A percentile compares a stretch with the other conserved stretches of the same genome.
phyloP scores from a whole-genome alignment of 2,329 filamentous ascomycete genomes.

The Aspergillus hortae region DNA sequence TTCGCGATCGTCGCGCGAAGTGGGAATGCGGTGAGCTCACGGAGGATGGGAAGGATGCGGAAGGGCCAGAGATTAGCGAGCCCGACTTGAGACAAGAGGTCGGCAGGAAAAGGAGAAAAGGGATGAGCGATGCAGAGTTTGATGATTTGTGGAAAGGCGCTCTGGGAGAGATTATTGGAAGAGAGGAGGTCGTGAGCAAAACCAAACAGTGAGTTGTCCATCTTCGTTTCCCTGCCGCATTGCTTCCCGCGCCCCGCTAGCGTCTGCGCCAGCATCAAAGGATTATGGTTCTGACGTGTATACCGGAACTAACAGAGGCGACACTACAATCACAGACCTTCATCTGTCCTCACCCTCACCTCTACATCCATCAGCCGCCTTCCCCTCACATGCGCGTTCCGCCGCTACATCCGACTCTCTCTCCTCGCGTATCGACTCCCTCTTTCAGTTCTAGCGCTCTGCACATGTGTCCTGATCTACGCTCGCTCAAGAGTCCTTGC shows the following conservation, averaged over 20 bases:
- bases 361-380: constrained; percentile 88
- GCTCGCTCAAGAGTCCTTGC: constrained; percentile 61
- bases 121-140: constrained; percentile 83
- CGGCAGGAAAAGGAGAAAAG: constrained; percentile 71
- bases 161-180: constrained; percentile 48
- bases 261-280: constrained; percentile 11
- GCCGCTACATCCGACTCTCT: constrained; percentile 46
- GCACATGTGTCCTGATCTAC: constrained; percentile 56
- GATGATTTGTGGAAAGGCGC: constrained; percentile 68
- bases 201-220: constrained; percentile 55
- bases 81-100: constrained; percentile 74
- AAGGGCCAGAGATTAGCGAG: constrained; percentile 64
- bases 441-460: constrained; percentile 44
- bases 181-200: constrained; percentile 58
- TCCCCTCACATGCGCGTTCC: constrained; percentile 63
- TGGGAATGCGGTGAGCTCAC: constrained; percentile 82
- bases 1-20: constrained; percentile 79
- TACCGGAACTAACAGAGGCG: constrained; percentile 76
- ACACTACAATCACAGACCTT: constrained; percentile 69
- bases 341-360: constrained; percentile 65
- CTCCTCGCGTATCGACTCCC: constrained; percentile 50
- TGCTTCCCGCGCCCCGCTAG: constrained; percentile 12
- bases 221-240: constrained; percentile 12
- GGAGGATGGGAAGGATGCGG: constrained; percentile 57
- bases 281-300: constrained; percentile 50